These are phyloP conservation scores for Yamadazyma laniorum DNA, from an alignment of 805 yeast genomes.

Conservation along the genomic window DNA sequence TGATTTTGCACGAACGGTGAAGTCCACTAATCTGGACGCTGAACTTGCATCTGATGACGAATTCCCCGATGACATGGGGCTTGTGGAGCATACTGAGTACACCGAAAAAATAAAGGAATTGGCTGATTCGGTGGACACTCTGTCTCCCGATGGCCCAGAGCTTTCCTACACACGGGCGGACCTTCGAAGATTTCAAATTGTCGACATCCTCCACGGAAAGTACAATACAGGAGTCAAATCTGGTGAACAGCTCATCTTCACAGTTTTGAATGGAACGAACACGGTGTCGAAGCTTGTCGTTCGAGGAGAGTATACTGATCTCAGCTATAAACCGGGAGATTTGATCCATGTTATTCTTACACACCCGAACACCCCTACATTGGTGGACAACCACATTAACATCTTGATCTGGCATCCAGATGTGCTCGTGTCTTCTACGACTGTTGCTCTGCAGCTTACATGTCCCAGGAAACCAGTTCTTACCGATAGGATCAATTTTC, in stretches of 20 bases:
- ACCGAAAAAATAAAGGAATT: slow-evolving; percentile 9
- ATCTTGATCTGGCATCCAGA: slow-evolving; percentile 86
- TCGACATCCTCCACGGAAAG: slow-evolving; percentile 24
- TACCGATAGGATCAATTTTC: slow-evolving; percentile 51
- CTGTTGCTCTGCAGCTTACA: slow-evolving; percentile 68
- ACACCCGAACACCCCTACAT: slow-evolving; percentile 30
- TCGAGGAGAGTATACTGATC: slow-evolving; percentile 58
- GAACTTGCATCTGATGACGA: background rate
- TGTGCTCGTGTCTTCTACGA: slow-evolving; percentile 73
- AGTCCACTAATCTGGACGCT: background rate
- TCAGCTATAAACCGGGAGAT: slow-evolving; percentile 51
- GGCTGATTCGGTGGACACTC: slow-evolving; percentile 2
- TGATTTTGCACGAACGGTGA: background rate
- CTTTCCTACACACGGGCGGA: slow-evolving; percentile 46
- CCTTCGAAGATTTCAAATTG: slow-evolving; percentile 50
- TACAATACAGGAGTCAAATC: slow-evolving; percentile 28
- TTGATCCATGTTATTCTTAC: slow-evolving; percentile 61
- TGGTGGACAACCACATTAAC: slow-evolving; percentile 57
- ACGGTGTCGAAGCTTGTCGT: slow-evolving; percentile 44
- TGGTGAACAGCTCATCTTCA: slow-evolving; percentile 52
- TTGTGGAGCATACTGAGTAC: slow-evolving; percentile 4
- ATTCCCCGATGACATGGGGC: slow-evolving; percentile 2
- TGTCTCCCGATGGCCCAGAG: slow-evolving; percentile 23
- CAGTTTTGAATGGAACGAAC: slow-evolving; percentile 43
- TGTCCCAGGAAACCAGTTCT: slow-evolving; percentile 75